Base-by-base conservation (phyloP, 257 asterid species). In the Perilla frutescens region DNA sequence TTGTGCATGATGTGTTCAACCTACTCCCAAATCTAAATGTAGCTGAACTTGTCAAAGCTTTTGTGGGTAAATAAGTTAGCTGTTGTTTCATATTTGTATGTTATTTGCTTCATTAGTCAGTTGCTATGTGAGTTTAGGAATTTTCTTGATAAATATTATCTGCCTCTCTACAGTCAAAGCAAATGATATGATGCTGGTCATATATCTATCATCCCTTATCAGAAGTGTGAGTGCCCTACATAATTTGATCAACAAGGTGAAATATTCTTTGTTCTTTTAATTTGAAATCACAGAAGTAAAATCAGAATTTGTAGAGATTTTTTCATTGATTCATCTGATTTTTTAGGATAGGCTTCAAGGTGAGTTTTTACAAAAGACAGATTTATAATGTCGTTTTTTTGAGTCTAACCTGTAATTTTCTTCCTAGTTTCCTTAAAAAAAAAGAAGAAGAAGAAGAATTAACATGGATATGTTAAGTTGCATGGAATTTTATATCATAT, bases 171-270 rank as follows among this genome's bases (percentile, higher is more conserved):
- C 90, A 93, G 98, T 93, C 79, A 93, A 93, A 83, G 91, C 98
- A 3, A 93, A 93, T 76, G 97, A 93, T 82, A 90, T 90, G 97
- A 93, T 93, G 98, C n/a, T n/a, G n/a, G n/a, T n/a, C n/a, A n/a
- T n/a, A n/a, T n/a, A n/a, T n/a, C n/a, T n/a, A n/a, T n/a, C 75
- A 68, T 90, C 97, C 57, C 92, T 93, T 40, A 93, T 90, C 88
- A 84, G 98, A 77, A 93, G 98, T 75, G 91, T 90, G 61, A 93
- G 89, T 77, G 98, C 98, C 57, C 93, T 93, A 65, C 98, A 93
- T 71, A 93, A 93, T 83, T 85, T 93, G 84, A 93, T 93, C 87
- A 90, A 92, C 87, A 90, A 90, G 96, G 96, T 92, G 64, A 80
- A 81, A 54, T 73, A 3, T 55, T 69, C 60, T 76, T n/a, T 44